These are phyloP conservation scores for Tuber umbilicatum DNA, from an alignment of 495 filamentous ascomycete genomes.

Conservation along the genomic window DNA sequence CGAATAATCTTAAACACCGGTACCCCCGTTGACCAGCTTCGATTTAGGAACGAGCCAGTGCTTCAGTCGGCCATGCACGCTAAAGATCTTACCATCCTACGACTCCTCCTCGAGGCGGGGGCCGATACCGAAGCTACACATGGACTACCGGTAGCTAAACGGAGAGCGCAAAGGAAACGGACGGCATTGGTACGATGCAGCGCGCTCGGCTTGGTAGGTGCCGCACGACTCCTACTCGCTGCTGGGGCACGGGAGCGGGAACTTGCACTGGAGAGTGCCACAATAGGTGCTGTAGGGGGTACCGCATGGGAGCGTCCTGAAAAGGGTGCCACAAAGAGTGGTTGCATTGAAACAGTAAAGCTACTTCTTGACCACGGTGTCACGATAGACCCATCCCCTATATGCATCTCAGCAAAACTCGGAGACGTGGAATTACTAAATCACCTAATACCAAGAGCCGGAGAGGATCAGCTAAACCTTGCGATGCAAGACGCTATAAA, in stretches of 20 bases:
- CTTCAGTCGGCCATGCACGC: constrained; percentile 22
- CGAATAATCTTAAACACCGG: constrained; percentile 19
- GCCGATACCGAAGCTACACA: constrained; percentile 17
- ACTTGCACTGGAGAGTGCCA: neutral
- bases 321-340: neutral
- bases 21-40: neutral
- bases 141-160: neutral
- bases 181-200: neutral
- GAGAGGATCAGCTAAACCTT: neutral
- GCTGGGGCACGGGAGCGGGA: neutral
- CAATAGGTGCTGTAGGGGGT: too few species aligned
- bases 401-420: neutral
- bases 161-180: constrained; percentile 15
- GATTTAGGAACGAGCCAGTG: neutral
- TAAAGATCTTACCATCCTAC: constrained; percentile 13
- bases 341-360: neutral
- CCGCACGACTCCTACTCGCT: neutral
- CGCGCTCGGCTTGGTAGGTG: neutral
- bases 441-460: neutral
- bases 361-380: neutral
- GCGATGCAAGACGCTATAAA: neutral
- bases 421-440: neutral
- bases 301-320: too few species aligned
- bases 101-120: constrained; percentile 24
- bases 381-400: neutral